These are phyloP conservation scores for Mycogone perniciosa DNA, from an alignment of 2,329 filamentous ascomycete genomes.

Conservation along the genomic window DNA sequence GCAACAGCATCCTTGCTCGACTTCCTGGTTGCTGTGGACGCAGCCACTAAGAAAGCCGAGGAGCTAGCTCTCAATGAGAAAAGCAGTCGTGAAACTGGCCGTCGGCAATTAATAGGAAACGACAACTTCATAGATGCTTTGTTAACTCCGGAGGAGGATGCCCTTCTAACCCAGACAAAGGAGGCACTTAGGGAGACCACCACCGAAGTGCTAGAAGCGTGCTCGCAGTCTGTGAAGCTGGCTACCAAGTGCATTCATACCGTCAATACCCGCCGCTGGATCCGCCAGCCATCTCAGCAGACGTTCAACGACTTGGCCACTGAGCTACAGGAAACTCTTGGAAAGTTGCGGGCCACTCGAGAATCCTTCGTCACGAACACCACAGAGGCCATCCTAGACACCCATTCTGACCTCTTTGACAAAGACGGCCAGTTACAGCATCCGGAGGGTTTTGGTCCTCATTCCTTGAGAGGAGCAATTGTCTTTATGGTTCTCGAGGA, in stretches of 20 bases:
- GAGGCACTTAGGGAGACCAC: constrained; percentile 27
- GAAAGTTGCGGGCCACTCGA: constrained; percentile 23
- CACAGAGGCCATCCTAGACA: constrained; percentile 34
- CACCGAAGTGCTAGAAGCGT: constrained; percentile 19
- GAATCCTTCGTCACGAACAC: constrained; percentile 25
- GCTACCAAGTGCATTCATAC: constrained; percentile 20
- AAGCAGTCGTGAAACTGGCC: constrained; percentile 15
- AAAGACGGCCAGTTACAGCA: constrained; percentile 31
- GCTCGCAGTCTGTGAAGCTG: constrained; percentile 20
- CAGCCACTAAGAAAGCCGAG: constrained; percentile 17
- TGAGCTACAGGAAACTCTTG: constrained; percentile 18
- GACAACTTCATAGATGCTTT: constrained; percentile 31
- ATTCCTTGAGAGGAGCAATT: constrained; percentile 34
- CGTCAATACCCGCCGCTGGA: constrained; percentile 27
- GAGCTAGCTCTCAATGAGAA: constrained; percentile 10
- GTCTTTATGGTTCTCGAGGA: constrained; percentile 43
- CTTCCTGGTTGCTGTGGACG: constrained; percentile 31
- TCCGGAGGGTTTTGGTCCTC: constrained; percentile 17
- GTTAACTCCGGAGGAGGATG: constrained; percentile 29
- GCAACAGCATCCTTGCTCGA: constrained; percentile 33
- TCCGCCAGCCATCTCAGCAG: constrained; percentile 17
- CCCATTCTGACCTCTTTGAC: constrained; percentile 36
- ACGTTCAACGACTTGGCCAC: constrained; percentile 18
- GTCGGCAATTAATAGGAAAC: constrained; percentile 26
- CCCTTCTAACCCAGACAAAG: constrained; percentile 26